Base-by-base conservation (phyloP, 2,329 filamentous ascomycete species). In the Drechslerella stenobrocha region DNA sequence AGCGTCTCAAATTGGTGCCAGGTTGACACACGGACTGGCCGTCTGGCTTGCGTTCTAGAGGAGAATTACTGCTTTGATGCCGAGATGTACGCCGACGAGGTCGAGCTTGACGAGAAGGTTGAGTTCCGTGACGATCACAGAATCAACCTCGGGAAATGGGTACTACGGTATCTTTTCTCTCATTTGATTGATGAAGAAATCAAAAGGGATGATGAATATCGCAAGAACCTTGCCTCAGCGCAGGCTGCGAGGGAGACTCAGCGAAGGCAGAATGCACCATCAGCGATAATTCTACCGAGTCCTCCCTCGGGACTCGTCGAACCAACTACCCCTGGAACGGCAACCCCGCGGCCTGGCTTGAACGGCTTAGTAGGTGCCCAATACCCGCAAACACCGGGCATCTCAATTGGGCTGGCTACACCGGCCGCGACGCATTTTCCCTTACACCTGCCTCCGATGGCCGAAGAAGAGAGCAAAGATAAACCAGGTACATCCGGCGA, bases 141-240 rank as follows among this genome's bases (percentile, higher is more conserved):
- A 78, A 95, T 89, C 92, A 97, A 96, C 74, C 84, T 97, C 45
- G 93, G 93, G 6, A 96, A 95, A 80, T 98, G 93, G 93, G 85
- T 97, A 45, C 79, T 98, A 65, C 84, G 93, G 30, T 95, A 96
- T 76, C 81, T 98, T 0, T 98, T 98, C 77, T 85, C 87, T 7
- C 87, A 88, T 57, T 80, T 97, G 40, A 87, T 98, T 55, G 88
- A 95, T 67, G 91, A 96, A 75, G 89, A 97, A 75, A 88, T 96
- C 71, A 85, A 83, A 70, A 84, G 89, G 52, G 93, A 98, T 74
- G 85, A 88, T 73, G 79, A 78, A 0, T 85, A 88, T 74, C 84
- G 92, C n/a, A 80, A 84, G 44, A 82, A 83, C 45, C 78, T 95
- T 5, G 83, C 90, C 52, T 82, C 84, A 30, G 80, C 78, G 13